Base-by-base conservation (phyloP, 345 rosid genomes). In the Linum usitatissimum region DNA sequence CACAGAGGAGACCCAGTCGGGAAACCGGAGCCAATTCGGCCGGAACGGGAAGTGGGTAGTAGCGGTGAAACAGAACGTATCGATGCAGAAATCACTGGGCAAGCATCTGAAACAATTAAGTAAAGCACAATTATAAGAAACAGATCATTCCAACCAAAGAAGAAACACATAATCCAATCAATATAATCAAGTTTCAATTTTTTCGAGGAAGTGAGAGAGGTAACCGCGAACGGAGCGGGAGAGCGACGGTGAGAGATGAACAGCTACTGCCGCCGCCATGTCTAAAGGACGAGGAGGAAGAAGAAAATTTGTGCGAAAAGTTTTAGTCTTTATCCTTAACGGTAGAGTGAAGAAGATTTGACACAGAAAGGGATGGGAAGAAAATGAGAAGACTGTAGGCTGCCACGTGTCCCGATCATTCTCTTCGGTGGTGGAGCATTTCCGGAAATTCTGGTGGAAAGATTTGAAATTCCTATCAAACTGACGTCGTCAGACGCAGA, bases 1-100 rank as follows among this genome's bases (percentile, higher is more conserved):
- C 91, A 64, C 20, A 86, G 86, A 62, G 86, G 83, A 65, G 82
- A 78, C 38, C 88, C 91, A 57, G 95, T 69, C 21, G 81, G 81
- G 63, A 91, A 88, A 58, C 76, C 53, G 53, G 81, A 54, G 48
- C 83, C 49, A 21, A 10, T 54, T 61, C 71, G 65, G 3, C 74
- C 62, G 55, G 70, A 72, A 45, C 67, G 69, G 5, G 80, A 80
- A 34, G 60, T 56, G 58, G 73, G 28, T 23, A 23, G 82, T 62
- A 76, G 55, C 18, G 61, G 66, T 61, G 75, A 62, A 62, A 68
- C 30, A 53, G 64, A 12, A 40, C 38, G 53, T 70, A 66, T 60
- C 71, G 60, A 66, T 1, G 77, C 54, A 19, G 80, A 73, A 53
- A 55, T 39, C 19, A 74, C 23, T 45, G 68, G 55, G 38, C 72